Evolutionary conservation across 495 filamentous ascomycete genomes (phyloP).

Genomic region (Glarea lozoyensis): DNA sequence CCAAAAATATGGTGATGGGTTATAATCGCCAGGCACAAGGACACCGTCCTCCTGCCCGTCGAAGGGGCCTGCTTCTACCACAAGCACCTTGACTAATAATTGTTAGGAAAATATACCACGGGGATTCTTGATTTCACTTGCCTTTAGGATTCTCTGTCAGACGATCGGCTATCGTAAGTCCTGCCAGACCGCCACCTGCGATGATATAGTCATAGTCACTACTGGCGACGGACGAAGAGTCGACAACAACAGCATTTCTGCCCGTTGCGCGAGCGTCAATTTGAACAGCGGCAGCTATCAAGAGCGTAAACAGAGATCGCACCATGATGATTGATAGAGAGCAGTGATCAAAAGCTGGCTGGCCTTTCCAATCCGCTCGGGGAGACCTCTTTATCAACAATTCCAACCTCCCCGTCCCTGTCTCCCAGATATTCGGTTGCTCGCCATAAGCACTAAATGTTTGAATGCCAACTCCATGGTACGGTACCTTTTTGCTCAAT

Average conservation of each 20-base stretch:
- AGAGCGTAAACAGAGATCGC: too few relatives aligned
- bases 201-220: conserved; percentile 39
- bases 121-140: conserved; percentile 15
- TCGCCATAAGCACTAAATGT: too few relatives aligned
- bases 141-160: conserved; percentile 36
- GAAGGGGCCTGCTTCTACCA: conserved; percentile 38
- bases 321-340: too few relatives aligned
- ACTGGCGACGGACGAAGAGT: conserved; percentile 2
- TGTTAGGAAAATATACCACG: neutral
- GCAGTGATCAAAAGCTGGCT: too few relatives aligned
- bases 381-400: too few relatives aligned
- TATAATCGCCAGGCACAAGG: conserved; percentile 26
- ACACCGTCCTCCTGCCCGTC: conserved; percentile 25
- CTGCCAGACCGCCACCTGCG: conserved; percentile 37
- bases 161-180: conserved; percentile 35
- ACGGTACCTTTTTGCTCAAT: too few relatives aligned
- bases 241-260: conserved; percentile 21
- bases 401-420: too few relatives aligned
- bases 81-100: conserved; percentile 29
- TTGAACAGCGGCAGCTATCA: neutral
- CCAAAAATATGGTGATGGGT: conserved; percentile 25
- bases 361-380: too few relatives aligned
- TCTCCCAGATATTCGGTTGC: too few relatives aligned
- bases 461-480: too few relatives aligned
- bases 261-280: neutral